Evolutionary conservation across 331 rosid genomes (phyloP).

Genomic region (Malus hybrid): DNA sequence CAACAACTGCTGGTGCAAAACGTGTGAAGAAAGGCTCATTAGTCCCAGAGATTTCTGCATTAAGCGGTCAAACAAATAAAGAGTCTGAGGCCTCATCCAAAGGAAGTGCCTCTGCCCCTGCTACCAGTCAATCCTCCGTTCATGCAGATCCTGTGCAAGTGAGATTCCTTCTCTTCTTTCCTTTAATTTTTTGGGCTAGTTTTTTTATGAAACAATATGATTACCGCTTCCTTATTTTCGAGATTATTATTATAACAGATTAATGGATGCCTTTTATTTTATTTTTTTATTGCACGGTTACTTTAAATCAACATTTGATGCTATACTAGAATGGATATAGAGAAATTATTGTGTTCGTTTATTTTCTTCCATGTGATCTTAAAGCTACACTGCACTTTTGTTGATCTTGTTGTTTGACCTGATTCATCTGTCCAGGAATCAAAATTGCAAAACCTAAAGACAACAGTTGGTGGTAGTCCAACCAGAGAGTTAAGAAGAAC

Average conservation of each 20-base stretch:
- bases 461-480: constrained; percentile 31
- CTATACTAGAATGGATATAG: not conserved
- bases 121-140: constrained; percentile 44
- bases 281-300: not conserved
- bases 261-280: not conserved
- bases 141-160: constrained; percentile 58
- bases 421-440: constrained; percentile 47
- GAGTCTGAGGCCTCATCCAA: constrained; percentile 63
- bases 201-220: not conserved
- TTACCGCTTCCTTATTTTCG: not conserved
- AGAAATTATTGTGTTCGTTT: not conserved
- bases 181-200: constrained; percentile 8
- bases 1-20: constrained; percentile 89
- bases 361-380: not conserved
- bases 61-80: constrained; percentile 52
- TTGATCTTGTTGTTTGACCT: not conserved
- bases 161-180: constrained; percentile 32
- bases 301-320: not conserved
- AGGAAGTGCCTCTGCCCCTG: constrained; percentile 41
- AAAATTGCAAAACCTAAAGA: constrained; percentile 44
- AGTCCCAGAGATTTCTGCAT: constrained; percentile 50
- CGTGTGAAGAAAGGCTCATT: constrained; percentile 75
- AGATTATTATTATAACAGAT: not conserved
- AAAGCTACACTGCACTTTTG: not conserved
- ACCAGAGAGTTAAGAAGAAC: constrained; percentile 74